Percentiles rank a stretch among this genome's conserved stretches.
phyloP scores from a whole-genome alignment of 768 basidiomycete genomes.

The Naganishia friedmannii region DNA sequence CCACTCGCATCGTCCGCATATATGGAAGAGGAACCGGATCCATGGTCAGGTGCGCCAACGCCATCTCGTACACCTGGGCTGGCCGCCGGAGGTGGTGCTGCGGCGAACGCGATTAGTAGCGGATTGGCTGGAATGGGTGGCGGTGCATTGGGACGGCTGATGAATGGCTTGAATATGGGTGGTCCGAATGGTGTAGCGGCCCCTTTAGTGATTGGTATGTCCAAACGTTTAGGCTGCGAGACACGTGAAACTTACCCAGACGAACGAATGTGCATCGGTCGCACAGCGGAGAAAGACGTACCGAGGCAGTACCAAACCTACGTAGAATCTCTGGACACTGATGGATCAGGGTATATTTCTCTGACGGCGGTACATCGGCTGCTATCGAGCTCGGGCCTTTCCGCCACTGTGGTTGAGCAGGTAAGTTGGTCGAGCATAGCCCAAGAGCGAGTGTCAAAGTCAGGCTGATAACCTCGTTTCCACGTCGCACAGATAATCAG shows the following conservation, averaged over 20 bases:
- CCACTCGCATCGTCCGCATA: constrained; percentile 27
- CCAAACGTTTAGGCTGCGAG: not conserved
- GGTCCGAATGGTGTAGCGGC: not conserved
- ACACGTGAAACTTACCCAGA: not conserved
- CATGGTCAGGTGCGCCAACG: constrained; percentile 49
- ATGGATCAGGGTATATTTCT: constrained; percentile 70
- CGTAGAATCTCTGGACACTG: constrained; percentile 70
- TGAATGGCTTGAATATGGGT: constrained; percentile 26
- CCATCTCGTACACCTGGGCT: constrained; percentile 37
- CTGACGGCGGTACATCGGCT: constrained; percentile 78
- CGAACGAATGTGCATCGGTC: not conserved
- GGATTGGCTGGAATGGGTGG: constrained; percentile 36
- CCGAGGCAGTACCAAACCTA: constrained; percentile 73
- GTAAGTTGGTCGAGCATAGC: not conserved
- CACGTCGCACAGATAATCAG: constrained; percentile 65
- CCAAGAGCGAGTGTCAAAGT: no score
- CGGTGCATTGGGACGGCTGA: constrained; percentile 31
- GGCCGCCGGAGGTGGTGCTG: constrained; percentile 1
- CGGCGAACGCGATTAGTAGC: constrained; percentile 29
- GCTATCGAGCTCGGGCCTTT: constrained; percentile 70
- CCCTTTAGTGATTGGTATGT: not conserved
- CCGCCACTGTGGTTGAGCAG: constrained; percentile 77
- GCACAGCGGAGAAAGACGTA: constrained; percentile 64
- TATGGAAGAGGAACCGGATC: constrained; percentile 49
- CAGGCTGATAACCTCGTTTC: no score